These are phyloP conservation scores for Fusarium musae DNA, from an alignment of 2,329 filamentous ascomycete genomes.

Conservation along the genomic window DNA sequence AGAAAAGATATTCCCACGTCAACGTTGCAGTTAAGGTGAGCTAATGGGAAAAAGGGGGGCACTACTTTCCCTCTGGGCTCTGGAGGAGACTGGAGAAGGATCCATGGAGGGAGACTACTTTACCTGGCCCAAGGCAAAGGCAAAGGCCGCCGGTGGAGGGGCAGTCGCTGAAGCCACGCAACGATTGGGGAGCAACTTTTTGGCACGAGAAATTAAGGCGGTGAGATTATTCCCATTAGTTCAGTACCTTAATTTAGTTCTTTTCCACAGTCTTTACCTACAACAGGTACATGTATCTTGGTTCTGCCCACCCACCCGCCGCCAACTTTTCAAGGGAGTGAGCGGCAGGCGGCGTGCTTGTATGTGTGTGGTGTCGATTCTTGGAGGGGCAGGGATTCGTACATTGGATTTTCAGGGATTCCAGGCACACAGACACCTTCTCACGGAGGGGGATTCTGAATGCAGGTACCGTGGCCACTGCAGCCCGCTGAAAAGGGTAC, in stretches of 20 bases:
- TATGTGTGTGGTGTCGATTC: slow-evolving; percentile 31
- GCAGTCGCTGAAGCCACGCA: slow-evolving; percentile 36
- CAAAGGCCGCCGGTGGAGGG: slow-evolving; percentile 28
- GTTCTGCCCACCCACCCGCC: slow-evolving; percentile 32
- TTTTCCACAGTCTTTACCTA: not conserved
- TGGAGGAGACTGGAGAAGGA: slow-evolving; percentile 16
- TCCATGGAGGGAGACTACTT: not conserved
- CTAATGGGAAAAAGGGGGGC: slow-evolving; percentile 33
- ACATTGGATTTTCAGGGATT: slow-evolving; percentile 28
- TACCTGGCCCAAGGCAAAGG: not conserved
- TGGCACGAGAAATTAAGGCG: slow-evolving; percentile 43
- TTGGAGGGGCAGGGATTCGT: slow-evolving; percentile 33
- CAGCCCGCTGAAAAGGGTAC: slow-evolving; percentile 21
- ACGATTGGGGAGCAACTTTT: slow-evolving; percentile 29
- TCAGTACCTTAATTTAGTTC: slow-evolving; percentile 15
- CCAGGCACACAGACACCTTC: slow-evolving; percentile 10
- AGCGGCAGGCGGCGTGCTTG: not conserved
- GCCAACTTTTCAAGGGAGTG: not conserved
- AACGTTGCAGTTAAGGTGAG: slow-evolving; percentile 35
- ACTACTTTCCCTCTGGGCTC: slow-evolving; percentile 10
- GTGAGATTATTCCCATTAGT: slow-evolving; percentile 38
- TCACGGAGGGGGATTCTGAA: slow-evolving; percentile 21
- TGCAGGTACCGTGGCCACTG: slow-evolving; percentile 36
- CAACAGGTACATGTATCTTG: not conserved
- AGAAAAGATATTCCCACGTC: slow-evolving; percentile 40